Base-by-base conservation (phyloP, 371 early-diverging fungal species). In the Synchytrium microbalum region DNA sequence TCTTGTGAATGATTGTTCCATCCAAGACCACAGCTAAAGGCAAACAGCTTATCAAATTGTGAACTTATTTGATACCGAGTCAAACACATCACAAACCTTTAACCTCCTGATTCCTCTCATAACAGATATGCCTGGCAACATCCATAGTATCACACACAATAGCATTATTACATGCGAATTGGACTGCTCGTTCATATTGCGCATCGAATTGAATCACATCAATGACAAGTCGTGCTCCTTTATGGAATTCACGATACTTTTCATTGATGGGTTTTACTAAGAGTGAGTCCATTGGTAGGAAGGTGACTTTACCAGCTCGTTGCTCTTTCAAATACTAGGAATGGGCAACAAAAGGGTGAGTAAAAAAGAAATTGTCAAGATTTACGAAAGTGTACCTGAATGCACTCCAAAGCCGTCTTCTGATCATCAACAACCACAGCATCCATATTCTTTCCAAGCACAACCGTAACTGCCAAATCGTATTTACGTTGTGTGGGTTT, bases 1-100 rank as follows among this genome's bases (percentile, higher is more conserved):
- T 91, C 69, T 90, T 93, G 75, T 98, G 97, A 69, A 99, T 90
- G 3, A 96, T 84, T 2, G 90, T 86, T 23, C 98, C 98, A 69
- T 97, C 95, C 68, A 96, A 71, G 0, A 94, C 88, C 2, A 96
- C 95, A 51, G 90, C 90, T 87, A 61, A 51, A 64, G 38, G 28
- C 16, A 60, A 59, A 60, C 28, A 25, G 59, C 16, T 33, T 57
- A 62, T 23, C 32, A 28, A 62, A 67, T 51, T 30, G 28, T 54
- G 29, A 51, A 29, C 46, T 33, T 31, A 19, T 54, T 52, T 62
- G 23, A 25, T n/a, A 14, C 46, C 26, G 54, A 63, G 24, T 54
- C 24, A 60, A 19, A 65, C 3, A 54, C 69, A 26, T 8, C 13
- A 59, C 59, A 10, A 72, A 85, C 85, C 85, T 82, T 94, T 93